Evolutionary conservation across 495 filamentous ascomycete genomes (phyloP), one percentile per base, ranked within the genome.

Genomic region (Aspergillus incahuasiensis): DNA sequence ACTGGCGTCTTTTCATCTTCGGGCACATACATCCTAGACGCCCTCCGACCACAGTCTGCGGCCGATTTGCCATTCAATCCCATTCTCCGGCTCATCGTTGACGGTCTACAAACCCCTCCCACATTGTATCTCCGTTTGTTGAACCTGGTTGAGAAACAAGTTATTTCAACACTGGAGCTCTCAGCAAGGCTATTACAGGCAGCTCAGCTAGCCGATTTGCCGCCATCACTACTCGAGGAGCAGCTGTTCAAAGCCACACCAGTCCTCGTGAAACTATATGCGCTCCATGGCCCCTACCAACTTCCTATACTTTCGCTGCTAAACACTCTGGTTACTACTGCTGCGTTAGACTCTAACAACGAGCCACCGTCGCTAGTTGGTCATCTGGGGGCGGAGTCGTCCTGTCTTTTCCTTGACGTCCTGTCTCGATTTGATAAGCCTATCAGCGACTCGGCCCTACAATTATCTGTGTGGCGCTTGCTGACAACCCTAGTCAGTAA

Each of bases 311-410:
- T 91, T 6, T 71, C 77, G 3, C 73, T 97, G 2, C 74, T 97
- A 21, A 84, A 91, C 47, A 80, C 83, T 24, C 74, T 99, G 15
- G 84, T 97, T 18, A 77, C 82, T 24, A 83, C 78, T 55, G 84
- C 86, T 19, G 82, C 84, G 24, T 79, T 80, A 48, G 72, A 75
- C 49, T 65, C 76, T 20, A 77, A 77, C 19, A 73, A 69, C 35
- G 91, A 97, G 60, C 91, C 94, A 3, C 89, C 91, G 24, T 97
- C 92, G 6, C 77, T 98, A 19, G 80, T 99, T 18, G 91, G 91
- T 51, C 87, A 94, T 63, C 78, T 99, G 2, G 90, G 90, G 15
- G 78, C 89, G 16, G 86, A 90, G 57, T 86, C 86, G 20, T 86
- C 91, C 3, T 88, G 87, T 55, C 83, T 87, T 30, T 96, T 97